Base-by-base conservation (phyloP, 257 asterid species). In the Primulina eburnea region DNA sequence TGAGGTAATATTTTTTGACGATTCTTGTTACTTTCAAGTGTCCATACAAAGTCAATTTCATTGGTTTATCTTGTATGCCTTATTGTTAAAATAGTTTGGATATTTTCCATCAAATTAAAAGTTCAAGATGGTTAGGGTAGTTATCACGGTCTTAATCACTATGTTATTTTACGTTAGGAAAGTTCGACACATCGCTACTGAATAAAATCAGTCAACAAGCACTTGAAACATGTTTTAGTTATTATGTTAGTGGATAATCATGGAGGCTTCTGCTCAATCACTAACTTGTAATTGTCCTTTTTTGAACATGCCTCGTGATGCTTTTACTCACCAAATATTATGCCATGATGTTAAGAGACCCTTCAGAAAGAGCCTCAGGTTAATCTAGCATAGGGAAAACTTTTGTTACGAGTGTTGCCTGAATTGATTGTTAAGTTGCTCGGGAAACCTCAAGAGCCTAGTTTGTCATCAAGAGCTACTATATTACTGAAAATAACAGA, bases 1-100 rank as follows among this genome's bases (percentile, higher is more conserved):
- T 1, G 96, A 89, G 90, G 96, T 89, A 75, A 40, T 76, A 59
- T 10, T 65, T 52, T 67, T 57, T 8, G 7, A 47, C 7, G 14
- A 12, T 18, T 50, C 30, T 40, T 63, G 16, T 12, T 28, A 63
- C 52, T 28, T 6, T 66, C 43, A n/a, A 24, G 28, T n/a, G 47
- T 47, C 29, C 12, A 30, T 35, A 17, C 58, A 21, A 38, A 62
- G 53, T 8, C 53, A 43, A 28, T 30, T 30, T 43, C 5, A 43
- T 47, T n/a, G 16, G 56, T 35, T 24, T 35, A 58, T 58, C 33
- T n/a, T 3, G 50, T 38, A 18, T 32, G 20, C 37, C 64, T 43
- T 29, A 37, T 30, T 55, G 43, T 34, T 69, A 68, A 50, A 53
- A 55, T 63, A 63, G 57, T 28, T 60, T 62, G 32, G 16, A 11